These are phyloP conservation scores for Penicillium sp. DNA, from an alignment of 2,329 filamentous ascomycete species.

Conservation along the genomic window DNA sequence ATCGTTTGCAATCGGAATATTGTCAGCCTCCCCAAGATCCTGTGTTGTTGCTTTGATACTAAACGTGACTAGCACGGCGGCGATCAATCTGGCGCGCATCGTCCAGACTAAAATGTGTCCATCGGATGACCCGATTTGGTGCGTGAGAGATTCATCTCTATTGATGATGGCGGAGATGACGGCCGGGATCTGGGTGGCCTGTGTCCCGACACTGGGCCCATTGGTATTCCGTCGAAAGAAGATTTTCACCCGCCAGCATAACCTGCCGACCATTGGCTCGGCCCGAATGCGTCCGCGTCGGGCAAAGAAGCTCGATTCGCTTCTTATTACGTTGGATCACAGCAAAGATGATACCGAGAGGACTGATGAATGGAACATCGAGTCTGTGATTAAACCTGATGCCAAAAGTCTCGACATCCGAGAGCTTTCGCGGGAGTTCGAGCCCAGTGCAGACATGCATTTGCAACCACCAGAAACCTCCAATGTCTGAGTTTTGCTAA, in stretches of 20 bases:
- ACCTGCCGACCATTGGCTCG: conserved; percentile 10
- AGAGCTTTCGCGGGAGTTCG: neutral
- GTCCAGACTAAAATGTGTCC: conserved; percentile 11
- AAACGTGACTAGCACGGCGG: conserved; percentile 7
- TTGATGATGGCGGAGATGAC: conserved; percentile 15
- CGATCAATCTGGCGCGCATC: conserved; percentile 15
- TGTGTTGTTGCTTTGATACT: neutral
- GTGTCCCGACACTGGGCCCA: conserved; percentile 14
- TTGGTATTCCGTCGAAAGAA: conserved; percentile 13
- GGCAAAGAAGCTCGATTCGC: conserved; percentile 2
- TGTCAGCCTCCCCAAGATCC: neutral
- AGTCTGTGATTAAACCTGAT: neutral
- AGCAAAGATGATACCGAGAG: conserved; percentile 1
- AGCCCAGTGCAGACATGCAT: neutral
- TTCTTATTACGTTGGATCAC: neutral
- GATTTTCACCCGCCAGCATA: neutral
- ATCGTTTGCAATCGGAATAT: conserved; percentile 11
- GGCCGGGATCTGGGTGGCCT: conserved; percentile 13
- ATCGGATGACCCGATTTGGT: conserved; percentile 7
- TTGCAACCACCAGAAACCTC: neutral
- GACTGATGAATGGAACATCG: neutral
- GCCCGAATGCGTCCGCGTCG: neutral
- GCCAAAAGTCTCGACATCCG: neutral
- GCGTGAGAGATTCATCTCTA: conserved; percentile 11
- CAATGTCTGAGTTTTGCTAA: neutral